phyloP scores from a whole-genome alignment of 192 early-diverging fungal species.

The Phycomyces blakesleeanus region DNA sequence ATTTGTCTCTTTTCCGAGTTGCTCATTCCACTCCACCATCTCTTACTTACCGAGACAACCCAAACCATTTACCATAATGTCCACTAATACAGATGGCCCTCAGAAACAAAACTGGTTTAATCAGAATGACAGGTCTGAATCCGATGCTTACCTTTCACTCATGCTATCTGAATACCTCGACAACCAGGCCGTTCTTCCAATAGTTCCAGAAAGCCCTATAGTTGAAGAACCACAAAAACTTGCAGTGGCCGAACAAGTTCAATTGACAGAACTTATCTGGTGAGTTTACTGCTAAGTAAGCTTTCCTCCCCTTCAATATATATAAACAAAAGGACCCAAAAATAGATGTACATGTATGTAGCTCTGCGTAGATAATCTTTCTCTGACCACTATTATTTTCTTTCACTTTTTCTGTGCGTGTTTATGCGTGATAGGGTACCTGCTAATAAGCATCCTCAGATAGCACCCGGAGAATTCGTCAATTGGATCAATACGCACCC shows the following conservation, averaged over 20 bases:
- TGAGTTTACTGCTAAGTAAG: too few species aligned
- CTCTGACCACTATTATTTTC: not conserved
- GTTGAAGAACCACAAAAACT: not conserved
- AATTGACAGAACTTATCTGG: too few species aligned
- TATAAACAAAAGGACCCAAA: too few species aligned
- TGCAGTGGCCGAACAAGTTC: too few species aligned
- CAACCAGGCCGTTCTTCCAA: not conserved
- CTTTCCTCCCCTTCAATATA: too few species aligned
- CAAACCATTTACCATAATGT: too few species aligned
- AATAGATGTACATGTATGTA: too few species aligned
- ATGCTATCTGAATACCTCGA: not conserved
- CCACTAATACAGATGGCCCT: too few species aligned
- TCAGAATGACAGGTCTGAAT: not conserved
- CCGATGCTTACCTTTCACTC: not conserved
- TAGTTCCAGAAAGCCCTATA: not conserved
- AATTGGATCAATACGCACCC: constrained; percentile 11
- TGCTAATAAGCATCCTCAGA: constrained; percentile 22
- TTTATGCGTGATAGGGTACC: constrained; percentile 20
- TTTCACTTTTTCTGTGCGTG: not conserved
- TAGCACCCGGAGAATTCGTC: constrained; percentile 17
- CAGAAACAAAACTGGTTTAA: too few species aligned
- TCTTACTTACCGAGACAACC: too few species aligned
- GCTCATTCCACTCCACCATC: too few species aligned
- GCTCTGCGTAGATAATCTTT: not conserved
- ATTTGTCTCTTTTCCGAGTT: too few species aligned